phyloP scores from a whole-genome alignment of 148 eudicot genomes.

The Spergularia bocconei region DNA sequence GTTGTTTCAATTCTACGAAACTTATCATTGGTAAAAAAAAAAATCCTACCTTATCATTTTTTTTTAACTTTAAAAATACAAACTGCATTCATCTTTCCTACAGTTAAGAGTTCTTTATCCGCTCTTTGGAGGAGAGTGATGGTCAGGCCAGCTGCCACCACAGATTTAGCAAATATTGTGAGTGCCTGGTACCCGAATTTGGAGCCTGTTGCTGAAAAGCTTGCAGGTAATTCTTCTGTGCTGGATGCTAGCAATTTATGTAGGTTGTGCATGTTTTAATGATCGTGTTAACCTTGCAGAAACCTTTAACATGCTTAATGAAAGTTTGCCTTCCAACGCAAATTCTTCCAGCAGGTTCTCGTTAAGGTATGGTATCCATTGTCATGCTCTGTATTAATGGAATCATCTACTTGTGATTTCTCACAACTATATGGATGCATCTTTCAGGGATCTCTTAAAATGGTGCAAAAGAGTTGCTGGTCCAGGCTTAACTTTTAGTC shows the following conservation, averaged over 20 bases:
- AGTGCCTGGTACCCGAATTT: slow-evolving; percentile 62
- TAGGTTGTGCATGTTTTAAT: slow-evolving; percentile 7
- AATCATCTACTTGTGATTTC: not conserved
- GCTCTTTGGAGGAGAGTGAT: slow-evolving; percentile 88
- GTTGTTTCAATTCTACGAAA: too few species aligned
- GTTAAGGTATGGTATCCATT: slow-evolving; percentile 43
- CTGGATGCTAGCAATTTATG: not conserved
- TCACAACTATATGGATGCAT: not conserved
- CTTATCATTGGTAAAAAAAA: too few species aligned
- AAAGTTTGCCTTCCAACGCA: slow-evolving; percentile 31
- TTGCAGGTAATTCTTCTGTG: slow-evolving; percentile 49
- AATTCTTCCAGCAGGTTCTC: slow-evolving; percentile 60
- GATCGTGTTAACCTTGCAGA: slow-evolving; percentile 39
- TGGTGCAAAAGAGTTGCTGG: slow-evolving; percentile 85
- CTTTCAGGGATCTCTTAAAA: slow-evolving; percentile 75
- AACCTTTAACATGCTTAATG: slow-evolving; percentile 60
- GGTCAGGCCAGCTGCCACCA: slow-evolving; percentile 50
- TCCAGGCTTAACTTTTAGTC: slow-evolving; percentile 42
- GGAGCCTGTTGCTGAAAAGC: slow-evolving; percentile 57
- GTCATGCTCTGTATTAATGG: not conserved
- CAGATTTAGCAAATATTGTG: slow-evolving; percentile 58
- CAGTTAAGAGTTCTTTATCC: slow-evolving; percentile 57
- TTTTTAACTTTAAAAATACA: too few species aligned
- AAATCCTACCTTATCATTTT: too few species aligned
- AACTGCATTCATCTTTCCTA: slow-evolving; percentile 3